Evolutionary conservation across 352 stramenopile species (phyloP).

Genomic region (Phytophthora pistaciae): DNA sequence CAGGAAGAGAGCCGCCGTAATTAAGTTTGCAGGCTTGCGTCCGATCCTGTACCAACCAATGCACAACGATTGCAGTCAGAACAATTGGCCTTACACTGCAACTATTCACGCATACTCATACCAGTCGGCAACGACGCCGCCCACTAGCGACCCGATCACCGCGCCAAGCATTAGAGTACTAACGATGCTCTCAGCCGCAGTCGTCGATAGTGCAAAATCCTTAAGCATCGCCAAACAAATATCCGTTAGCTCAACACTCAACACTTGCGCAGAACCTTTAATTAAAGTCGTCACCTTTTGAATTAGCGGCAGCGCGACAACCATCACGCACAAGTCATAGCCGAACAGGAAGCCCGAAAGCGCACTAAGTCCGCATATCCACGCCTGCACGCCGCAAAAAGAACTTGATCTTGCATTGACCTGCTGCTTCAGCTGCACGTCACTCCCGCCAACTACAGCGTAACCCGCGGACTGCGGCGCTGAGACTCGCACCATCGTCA

Average conservation of each 20-base stretch:
- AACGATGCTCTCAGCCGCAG: slow-evolving; percentile 60
- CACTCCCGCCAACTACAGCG: slow-evolving; percentile 2
- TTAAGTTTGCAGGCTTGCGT: slow-evolving; percentile 69
- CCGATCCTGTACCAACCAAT: slow-evolving; percentile 47
- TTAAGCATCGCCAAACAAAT: slow-evolving; percentile 1
- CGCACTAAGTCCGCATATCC: slow-evolving; percentile 68
- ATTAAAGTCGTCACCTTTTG: slow-evolving; percentile 38
- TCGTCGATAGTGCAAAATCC: slow-evolving; percentile 65
- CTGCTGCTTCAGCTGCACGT: slow-evolving; percentile 11
- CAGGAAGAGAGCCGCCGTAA: slow-evolving; percentile 70
- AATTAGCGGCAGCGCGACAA: slow-evolving; percentile 74
- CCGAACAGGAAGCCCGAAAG: slow-evolving; percentile 80
- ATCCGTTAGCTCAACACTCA: not conserved
- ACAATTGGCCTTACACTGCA: not conserved
- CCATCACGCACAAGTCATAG: slow-evolving; percentile 84
- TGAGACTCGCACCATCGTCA: slow-evolving; percentile 18
- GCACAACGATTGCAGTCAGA: not conserved
- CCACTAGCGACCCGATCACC: slow-evolving; percentile 66
- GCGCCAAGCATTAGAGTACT: slow-evolving; percentile 78
- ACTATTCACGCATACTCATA: slow-evolving; percentile 3
- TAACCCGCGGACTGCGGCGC: slow-evolving; percentile 15
- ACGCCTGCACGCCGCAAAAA: slow-evolving; percentile 45
- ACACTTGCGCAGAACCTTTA: not conserved
- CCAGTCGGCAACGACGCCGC: slow-evolving; percentile 66
- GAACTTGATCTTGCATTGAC: not conserved